Conservation (phyloP, 176 grass and related monocot genomes). For the Musa schizocarpa region DNA sequence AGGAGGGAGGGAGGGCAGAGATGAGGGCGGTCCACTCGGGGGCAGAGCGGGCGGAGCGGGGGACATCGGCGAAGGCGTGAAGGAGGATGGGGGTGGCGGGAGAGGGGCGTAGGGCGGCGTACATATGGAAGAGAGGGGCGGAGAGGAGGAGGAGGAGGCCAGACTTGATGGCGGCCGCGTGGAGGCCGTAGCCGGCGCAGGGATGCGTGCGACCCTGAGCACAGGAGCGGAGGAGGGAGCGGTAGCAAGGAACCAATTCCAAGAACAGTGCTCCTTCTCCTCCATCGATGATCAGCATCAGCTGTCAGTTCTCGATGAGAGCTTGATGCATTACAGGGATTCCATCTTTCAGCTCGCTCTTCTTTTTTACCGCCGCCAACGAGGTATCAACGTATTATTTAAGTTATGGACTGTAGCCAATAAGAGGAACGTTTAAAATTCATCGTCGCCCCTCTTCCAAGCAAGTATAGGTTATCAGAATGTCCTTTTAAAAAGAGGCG, state of each 20-base stretch:
- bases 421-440: too few species aligned
- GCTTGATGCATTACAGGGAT: too few species aligned
- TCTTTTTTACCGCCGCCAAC: too few species aligned
- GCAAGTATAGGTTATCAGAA: too few species aligned
- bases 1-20: constrained; percentile 18
- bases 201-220: neutral
- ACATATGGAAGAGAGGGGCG: constrained; percentile 16
- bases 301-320: neutral
- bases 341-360: too few species aligned
- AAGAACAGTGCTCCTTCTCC: neutral
- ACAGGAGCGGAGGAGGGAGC: constrained; percentile 17
- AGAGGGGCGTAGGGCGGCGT: constrained; percentile 24
- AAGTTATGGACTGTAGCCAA: too few species aligned
- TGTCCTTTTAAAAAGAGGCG: too few species aligned
- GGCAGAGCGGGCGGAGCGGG: constrained; percentile 2
- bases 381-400: too few species aligned
- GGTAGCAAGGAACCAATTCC: neutral
- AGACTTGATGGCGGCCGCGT: constrained; percentile 3
- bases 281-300: neutral
- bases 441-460: too few species aligned
- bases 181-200: neutral
- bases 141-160: constrained; percentile 16
- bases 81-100: constrained; percentile 25
- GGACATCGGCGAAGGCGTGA: constrained; percentile 10
- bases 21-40: constrained; percentile 30